phyloP scores from a whole-genome alignment of 805 yeast species.

The Starmerella powellii region DNA sequence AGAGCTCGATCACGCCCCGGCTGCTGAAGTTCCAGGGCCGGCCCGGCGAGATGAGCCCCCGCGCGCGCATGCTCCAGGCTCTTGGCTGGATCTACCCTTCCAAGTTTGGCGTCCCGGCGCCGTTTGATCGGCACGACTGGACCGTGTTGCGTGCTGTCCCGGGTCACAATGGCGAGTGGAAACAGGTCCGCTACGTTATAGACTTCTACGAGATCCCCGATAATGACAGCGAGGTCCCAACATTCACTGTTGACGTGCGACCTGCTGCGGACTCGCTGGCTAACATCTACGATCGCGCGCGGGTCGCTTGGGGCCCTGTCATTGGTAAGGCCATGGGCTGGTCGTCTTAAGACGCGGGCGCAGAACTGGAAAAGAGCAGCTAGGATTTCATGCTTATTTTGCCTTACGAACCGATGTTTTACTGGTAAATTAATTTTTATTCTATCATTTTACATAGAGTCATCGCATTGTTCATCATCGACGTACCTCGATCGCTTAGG shows the following conservation, averaged over 20 bases:
- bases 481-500: no score
- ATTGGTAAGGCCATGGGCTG: slow-evolving; percentile 64
- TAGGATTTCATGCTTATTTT: not conserved
- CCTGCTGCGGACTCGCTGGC: slow-evolving; percentile 72
- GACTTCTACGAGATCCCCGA: slow-evolving; percentile 96
- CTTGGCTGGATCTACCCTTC: slow-evolving; percentile 63
- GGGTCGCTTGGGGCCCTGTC: slow-evolving; percentile 53
- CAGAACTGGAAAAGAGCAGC: not conserved
- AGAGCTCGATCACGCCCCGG: slow-evolving; percentile 54
- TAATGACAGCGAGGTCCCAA: slow-evolving; percentile 58
- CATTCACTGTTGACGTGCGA: slow-evolving; percentile 85
- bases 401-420: no score
- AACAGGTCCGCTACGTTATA: slow-evolving; percentile 75
- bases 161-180: slow-evolving; percentile 36
- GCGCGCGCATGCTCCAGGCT: slow-evolving; percentile 58
- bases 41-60: slow-evolving; percentile 76
- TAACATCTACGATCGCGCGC: slow-evolving; percentile 56
- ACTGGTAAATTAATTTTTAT: no score
- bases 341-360: no score
- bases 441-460: no score
- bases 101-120: slow-evolving; percentile 63
- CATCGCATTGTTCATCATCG: no score
- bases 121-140: slow-evolving; percentile 99
- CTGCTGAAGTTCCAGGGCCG: slow-evolving; percentile 80
- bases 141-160: slow-evolving; percentile 55